phyloP scores from a whole-genome alignment of 768 basidiomycete genomes.

The Tylopilus plumbeoviolaceoides region DNA sequence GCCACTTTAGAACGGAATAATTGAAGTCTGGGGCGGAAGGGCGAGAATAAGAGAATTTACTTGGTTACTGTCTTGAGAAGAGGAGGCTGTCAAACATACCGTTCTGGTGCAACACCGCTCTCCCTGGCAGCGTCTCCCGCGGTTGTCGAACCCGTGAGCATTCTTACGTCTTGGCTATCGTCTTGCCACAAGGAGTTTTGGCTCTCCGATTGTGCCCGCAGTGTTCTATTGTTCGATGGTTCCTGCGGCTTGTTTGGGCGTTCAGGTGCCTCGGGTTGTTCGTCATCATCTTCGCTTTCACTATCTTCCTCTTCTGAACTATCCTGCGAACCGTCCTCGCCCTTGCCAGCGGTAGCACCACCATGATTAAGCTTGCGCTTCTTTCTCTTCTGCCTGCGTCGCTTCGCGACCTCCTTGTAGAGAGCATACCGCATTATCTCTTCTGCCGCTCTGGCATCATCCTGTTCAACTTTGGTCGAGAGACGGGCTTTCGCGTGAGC shows the following conservation, averaged over 20 bases:
- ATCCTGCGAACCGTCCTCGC: slow-evolving; percentile 42
- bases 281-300: slow-evolving; percentile 44
- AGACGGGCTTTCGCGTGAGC: slow-evolving; percentile 96
- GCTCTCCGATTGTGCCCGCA: slow-evolving; percentile 29
- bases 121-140: slow-evolving; percentile 35
- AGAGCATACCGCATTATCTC: slow-evolving; percentile 95
- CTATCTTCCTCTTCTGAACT: slow-evolving; percentile 37
- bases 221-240: slow-evolving; percentile 21
- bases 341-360: slow-evolving; percentile 47
- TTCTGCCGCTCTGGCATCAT: slow-evolving; percentile 88
- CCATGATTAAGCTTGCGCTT: slow-evolving; percentile 83
- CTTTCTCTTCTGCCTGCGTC: slow-evolving; percentile 63
- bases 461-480: slow-evolving; percentile 76
- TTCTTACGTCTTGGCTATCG: slow-evolving; percentile 61
- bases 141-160: slow-evolving; percentile 47
- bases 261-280: slow-evolving; percentile 32
- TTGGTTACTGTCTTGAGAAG: slow-evolving; percentile 2
- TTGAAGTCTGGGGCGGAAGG: slow-evolving; percentile 47
- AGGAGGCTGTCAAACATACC: slow-evolving; percentile 42
- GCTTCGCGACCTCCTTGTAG: slow-evolving; percentile 93
- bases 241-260: slow-evolving; percentile 49
- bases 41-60: neutral
- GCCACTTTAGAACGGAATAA: slow-evolving; percentile 81
- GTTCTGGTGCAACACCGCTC: slow-evolving; percentile 48
- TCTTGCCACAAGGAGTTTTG: slow-evolving; percentile 65